These are phyloP conservation scores for Ascodesmis nigricans DNA, from an alignment of 495 filamentous ascomycete species.

Conservation along the genomic window DNA sequence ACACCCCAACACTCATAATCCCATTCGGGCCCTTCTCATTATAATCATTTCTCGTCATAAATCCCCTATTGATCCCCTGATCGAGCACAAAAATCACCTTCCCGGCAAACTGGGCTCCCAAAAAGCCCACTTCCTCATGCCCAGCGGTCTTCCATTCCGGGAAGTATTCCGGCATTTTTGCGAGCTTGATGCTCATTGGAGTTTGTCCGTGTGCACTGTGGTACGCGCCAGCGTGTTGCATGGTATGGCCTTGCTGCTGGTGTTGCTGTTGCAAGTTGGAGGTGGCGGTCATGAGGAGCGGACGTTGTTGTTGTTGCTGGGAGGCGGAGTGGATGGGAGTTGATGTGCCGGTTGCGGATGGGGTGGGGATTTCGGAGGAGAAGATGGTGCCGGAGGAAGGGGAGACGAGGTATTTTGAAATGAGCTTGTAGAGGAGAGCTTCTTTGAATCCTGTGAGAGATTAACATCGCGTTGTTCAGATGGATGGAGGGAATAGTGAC, in stretches of 20 bases:
- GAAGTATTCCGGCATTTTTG: slow-evolving; percentile 67
- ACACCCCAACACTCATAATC: slow-evolving; percentile 23
- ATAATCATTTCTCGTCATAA: slow-evolving; percentile 51
- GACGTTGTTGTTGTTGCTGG: slow-evolving; percentile 43
- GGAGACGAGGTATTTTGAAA: slow-evolving; percentile 66
- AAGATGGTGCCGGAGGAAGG: slow-evolving; percentile 86
- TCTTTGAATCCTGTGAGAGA: slow-evolving; percentile 47
- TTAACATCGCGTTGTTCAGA: background rate
- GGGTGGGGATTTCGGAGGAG: slow-evolving; percentile 82
- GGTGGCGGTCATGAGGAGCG: slow-evolving; percentile 78
- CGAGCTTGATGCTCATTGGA: slow-evolving; percentile 60
- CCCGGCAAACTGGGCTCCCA: slow-evolving; percentile 26
- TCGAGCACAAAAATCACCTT: slow-evolving; percentile 37
- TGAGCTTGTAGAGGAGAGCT: slow-evolving; percentile 54
- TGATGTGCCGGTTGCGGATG: slow-evolving; percentile 71
- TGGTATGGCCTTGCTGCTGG: slow-evolving; percentile 26
- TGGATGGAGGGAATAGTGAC: slow-evolving; percentile 1
- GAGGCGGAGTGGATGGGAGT: slow-evolving; percentile 35
- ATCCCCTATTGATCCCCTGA: slow-evolving; percentile 45
- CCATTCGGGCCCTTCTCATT: slow-evolving; percentile 54
- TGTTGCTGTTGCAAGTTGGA: slow-evolving; percentile 35
- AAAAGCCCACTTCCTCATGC: slow-evolving; percentile 23
- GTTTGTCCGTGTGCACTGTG: slow-evolving; percentile 72
- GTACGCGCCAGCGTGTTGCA: no score
- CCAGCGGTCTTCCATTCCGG: slow-evolving; percentile 80